Conservation (phyloP, 805 yeast species). For the Candida verbasci region DNA sequence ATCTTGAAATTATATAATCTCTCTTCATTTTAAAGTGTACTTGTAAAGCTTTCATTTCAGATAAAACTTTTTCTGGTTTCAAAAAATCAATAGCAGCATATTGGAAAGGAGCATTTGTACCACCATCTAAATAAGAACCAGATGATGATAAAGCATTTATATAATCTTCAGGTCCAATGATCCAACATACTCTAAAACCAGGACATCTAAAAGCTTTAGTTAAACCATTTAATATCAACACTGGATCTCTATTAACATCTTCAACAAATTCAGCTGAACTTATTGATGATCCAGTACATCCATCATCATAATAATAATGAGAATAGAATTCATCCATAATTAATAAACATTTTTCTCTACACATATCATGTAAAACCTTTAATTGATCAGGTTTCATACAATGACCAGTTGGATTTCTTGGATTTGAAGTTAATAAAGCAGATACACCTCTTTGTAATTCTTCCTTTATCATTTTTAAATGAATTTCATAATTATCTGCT, state of each 20-base stretch:
- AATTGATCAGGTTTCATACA: conserved; percentile 46
- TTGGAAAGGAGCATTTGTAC: conserved; percentile 59
- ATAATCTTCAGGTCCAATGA: conserved; percentile 58
- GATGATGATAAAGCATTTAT: conserved; percentile 52
- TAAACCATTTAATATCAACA: conserved; percentile 54
- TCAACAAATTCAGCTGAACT: conserved; percentile 48
- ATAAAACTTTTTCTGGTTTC: conserved; percentile 44
- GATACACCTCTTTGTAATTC: conserved; percentile 56
- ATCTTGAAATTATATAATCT: conserved; percentile 48
- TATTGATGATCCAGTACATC: conserved; percentile 48
- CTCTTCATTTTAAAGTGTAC: conserved; percentile 53
- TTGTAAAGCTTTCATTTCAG: conserved; percentile 56
- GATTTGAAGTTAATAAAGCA: conserved; percentile 56
- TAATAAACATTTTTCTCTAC: conserved; percentile 49
- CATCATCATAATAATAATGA: conserved; percentile 52
- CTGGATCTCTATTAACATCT: conserved; percentile 57
- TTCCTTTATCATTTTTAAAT: conserved; percentile 46
- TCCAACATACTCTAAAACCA: conserved; percentile 64
- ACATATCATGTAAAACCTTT: conserved; percentile 45
- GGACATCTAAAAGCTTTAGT: conserved; percentile 61
- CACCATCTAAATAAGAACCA: conserved; percentile 59
- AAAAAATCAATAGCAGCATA: conserved; percentile 54
- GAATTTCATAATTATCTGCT: conserved; percentile 52
- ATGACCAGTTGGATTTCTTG: conserved; percentile 60
- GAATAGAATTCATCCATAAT: conserved; percentile 65